phyloP scores from a whole-genome alignment of 176 grass and related monocot species.

The Avena insularis region DNA sequence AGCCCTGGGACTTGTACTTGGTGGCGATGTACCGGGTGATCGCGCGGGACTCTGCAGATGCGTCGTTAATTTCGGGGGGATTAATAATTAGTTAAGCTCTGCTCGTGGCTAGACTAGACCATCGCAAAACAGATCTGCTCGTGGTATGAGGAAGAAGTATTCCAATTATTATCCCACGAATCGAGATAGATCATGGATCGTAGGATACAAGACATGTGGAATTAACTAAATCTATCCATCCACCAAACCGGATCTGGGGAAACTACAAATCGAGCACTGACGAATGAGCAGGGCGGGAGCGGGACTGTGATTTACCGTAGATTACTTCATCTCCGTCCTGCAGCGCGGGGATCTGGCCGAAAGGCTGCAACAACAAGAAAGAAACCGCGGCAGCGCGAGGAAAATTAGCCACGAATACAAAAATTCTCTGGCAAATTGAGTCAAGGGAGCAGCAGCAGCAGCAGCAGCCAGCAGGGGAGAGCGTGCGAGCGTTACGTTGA shows the following conservation, averaged over 20 bases:
- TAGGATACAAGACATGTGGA: not conserved
- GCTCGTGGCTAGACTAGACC: not conserved
- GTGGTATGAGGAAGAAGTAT: too few relatives aligned
- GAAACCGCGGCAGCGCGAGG: not conserved
- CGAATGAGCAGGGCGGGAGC: not conserved
- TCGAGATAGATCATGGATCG: not conserved
- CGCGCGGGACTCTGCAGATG: slow-evolving; percentile 71
- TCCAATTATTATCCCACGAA: not conserved
- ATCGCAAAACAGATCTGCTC: not conserved
- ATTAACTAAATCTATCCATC: not conserved
- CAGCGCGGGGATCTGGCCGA: slow-evolving; percentile 83
- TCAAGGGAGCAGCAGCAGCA: too few relatives aligned
- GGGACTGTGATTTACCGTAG: slow-evolving; percentile 50
- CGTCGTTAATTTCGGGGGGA: not conserved
- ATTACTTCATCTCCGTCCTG: slow-evolving; percentile 71
- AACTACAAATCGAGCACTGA: not conserved
- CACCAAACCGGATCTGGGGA: not conserved
- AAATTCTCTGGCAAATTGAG: not conserved
- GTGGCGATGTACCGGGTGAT: slow-evolving; percentile 76
- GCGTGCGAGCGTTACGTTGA: slow-evolving; percentile 52
- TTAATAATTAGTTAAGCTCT: not conserved
- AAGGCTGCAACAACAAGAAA: slow-evolving; percentile 67
- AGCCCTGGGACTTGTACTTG: slow-evolving; percentile 55
- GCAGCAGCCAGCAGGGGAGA: not conserved
- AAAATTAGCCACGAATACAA: not conserved